These are phyloP conservation scores for Penicillium angulare DNA, from an alignment of 495 filamentous ascomycete genomes.

Conservation along the genomic window DNA sequence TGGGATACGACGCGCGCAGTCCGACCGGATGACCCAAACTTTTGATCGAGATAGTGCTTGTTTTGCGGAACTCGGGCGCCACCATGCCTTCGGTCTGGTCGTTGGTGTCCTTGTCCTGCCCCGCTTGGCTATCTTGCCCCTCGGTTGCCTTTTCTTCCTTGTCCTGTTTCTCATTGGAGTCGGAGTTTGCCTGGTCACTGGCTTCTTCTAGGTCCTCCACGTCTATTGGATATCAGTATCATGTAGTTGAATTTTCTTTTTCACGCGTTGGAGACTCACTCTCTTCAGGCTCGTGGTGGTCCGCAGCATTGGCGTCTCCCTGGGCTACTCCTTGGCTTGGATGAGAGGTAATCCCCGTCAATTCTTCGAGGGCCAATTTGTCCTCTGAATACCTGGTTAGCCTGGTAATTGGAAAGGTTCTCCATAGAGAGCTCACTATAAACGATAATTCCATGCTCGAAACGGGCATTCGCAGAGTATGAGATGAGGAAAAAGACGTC, in stretches of 20 bases:
- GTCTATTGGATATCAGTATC: neutral
- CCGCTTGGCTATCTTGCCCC: slow-evolving; percentile 1
- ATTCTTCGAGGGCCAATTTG: slow-evolving; percentile 2
- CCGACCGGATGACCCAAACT: slow-evolving; percentile 12
- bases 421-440: slow-evolving; percentile 14
- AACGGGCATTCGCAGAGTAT: slow-evolving; percentile 17
- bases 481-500: slow-evolving; percentile 21
- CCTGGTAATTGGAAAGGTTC: too few species aligned
- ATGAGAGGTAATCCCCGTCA: neutral
- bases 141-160: neutral
- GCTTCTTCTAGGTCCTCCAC: neutral
- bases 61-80: slow-evolving; percentile 2
- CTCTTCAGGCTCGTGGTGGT: neutral
- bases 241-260: neutral
- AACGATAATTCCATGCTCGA: slow-evolving; percentile 19
- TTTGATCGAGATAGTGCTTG: slow-evolving; percentile 1
- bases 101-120: neutral
- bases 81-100: neutral
- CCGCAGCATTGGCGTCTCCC: neutral
- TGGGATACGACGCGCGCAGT: slow-evolving; percentile 6
- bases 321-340: neutral
- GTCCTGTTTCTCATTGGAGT: neutral
- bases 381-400: slow-evolving; percentile 6
- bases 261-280: neutral
- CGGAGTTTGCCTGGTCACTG: too few species aligned